Evolutionary conservation across 1,139 yeast species (phyloP).

Genomic region (Candida glucosophila): DNA sequence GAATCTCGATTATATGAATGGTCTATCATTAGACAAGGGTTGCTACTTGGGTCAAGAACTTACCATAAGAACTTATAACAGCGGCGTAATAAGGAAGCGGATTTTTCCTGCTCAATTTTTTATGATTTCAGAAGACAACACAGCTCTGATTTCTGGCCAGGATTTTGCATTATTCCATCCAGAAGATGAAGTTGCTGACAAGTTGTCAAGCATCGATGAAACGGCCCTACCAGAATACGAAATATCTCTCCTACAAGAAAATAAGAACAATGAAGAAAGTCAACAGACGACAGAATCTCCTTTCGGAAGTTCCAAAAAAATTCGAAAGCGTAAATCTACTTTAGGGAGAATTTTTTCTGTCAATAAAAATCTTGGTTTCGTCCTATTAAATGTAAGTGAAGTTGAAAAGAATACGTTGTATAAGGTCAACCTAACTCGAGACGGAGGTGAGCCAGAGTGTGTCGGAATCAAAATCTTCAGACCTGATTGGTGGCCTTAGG

Average conservation of each 20-base stretch:
- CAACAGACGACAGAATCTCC: constrained; percentile 17
- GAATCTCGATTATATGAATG: constrained; percentile 75
- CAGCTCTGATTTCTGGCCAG: constrained; percentile 8
- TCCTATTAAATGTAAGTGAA: constrained; percentile 43
- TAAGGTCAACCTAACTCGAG: too few species aligned
- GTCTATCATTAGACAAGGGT: constrained; percentile 82
- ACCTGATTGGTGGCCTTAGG: constrained; percentile 64
- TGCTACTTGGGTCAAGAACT: constrained; percentile 96
- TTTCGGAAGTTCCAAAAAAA: constrained; percentile 21
- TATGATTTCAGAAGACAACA: constrained; percentile 11
- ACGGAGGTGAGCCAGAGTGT: constrained; percentile 22
- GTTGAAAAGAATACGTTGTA: constrained; percentile 19
- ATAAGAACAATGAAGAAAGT: constrained; percentile 4
- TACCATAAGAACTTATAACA: constrained; percentile 79
- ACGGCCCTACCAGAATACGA: constrained; percentile 16
- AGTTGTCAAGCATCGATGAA: constrained; percentile 10
- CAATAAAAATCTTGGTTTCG: constrained; percentile 59
- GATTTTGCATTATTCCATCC: constrained; percentile 9
- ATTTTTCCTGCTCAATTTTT: constrained; percentile 63
- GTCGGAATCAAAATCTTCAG: constrained; percentile 38
- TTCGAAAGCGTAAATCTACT: constrained; percentile 29
- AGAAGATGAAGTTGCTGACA: constrained; percentile 10
- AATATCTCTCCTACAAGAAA: constrained; percentile 12
- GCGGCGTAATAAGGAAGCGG: constrained; percentile 76
- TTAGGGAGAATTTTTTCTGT: constrained; percentile 54